Conservation (phyloP, 192 early-diverging fungal genomes). For the Rhizophagus sp. region DNA sequence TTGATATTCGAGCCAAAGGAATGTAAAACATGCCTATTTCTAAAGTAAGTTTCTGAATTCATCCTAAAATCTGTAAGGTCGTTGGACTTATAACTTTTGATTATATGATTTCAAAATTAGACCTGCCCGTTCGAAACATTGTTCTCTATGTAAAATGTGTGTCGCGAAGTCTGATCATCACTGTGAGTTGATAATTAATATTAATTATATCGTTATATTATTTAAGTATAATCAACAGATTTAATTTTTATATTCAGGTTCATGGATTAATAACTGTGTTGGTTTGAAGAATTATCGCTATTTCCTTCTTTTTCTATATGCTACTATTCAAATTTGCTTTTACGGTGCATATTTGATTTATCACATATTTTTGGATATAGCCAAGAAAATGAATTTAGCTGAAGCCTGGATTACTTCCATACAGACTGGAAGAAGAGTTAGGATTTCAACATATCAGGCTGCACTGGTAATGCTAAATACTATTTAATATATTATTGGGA, state of each 20-base stretch:
- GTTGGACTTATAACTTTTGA: neutral
- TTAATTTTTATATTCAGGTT: constrained; percentile 30
- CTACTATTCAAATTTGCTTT: constrained; percentile 46
- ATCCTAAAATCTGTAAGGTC: neutral
- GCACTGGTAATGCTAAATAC: constrained; percentile 46
- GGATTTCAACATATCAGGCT: constrained; percentile 38
- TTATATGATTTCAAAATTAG: constrained; percentile 29
- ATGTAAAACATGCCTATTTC: constrained; percentile 52
- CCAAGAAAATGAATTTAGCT: constrained; percentile 37
- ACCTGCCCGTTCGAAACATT: constrained; percentile 59
- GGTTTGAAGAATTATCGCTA: constrained; percentile 56
- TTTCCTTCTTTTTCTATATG: constrained; percentile 53
- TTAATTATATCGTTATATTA: neutral
- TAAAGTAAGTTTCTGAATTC: constrained; percentile 44
- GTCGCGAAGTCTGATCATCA: constrained; percentile 52
- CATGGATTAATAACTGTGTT: constrained; percentile 57
- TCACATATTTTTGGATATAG: constrained; percentile 41
- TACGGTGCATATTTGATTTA: constrained; percentile 51
- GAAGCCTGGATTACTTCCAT: constrained; percentile 29
- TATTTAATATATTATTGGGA: neutral
- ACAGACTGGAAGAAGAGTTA: constrained; percentile 19
- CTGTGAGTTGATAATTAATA: constrained; percentile 35
- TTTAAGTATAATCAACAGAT: neutral
- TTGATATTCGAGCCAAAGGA: constrained; percentile 50
- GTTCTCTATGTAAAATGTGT: constrained; percentile 56